A percentile compares a stretch with the other conserved stretches of the same genome.
Evolutionary conservation across 2,329 filamentous ascomycete species (phyloP).

Genomic region (Aspergillus nomiae): DNA sequence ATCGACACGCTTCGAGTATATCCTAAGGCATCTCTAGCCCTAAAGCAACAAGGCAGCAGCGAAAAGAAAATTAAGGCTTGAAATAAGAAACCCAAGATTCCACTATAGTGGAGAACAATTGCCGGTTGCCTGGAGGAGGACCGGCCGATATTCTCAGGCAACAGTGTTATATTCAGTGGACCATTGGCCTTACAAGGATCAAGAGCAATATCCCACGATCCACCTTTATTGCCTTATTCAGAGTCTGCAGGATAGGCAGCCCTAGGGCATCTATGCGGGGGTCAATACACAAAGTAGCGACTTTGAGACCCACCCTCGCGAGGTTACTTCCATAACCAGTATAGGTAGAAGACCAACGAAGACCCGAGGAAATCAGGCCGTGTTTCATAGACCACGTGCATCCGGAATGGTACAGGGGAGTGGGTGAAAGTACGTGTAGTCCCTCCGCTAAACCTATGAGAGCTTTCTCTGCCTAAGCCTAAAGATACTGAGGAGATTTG

Average conservation of each 20-base stretch:
- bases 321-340: neutral
- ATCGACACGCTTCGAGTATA: neutral
- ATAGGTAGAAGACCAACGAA: neutral
- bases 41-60: neutral
- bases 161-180: neutral
- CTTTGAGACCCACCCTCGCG: neutral
- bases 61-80: neutral
- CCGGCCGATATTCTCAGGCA: neutral
- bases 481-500: neutral
- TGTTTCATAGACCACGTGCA: neutral
- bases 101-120: neutral
- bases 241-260: neutral
- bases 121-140: neutral
- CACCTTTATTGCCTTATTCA: neutral
- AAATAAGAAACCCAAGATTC: neutral
- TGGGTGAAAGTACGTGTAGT: neutral
- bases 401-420: neutral
- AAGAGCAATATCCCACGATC: neutral
- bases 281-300: neutral
- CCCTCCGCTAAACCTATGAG: neutral
- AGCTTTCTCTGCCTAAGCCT: neutral
- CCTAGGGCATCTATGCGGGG: neutral
- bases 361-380: neutral
- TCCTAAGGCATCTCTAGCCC: neutral
- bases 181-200: neutral